phyloP scores from a whole-genome alignment of 257 asterid species.

The Solanum sitiens region DNA sequence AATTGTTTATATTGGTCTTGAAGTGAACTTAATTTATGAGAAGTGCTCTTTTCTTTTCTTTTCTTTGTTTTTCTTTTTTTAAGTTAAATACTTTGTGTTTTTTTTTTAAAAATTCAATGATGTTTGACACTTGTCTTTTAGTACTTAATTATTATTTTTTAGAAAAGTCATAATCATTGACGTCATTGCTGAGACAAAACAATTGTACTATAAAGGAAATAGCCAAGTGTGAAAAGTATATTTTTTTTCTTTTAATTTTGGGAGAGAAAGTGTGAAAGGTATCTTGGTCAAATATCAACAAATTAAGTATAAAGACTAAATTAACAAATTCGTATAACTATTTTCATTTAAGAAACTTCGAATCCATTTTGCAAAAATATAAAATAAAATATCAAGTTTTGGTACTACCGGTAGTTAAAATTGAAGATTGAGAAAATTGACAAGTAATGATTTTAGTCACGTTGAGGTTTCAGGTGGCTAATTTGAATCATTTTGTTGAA shows the following conservation, averaged over 20 bases:
- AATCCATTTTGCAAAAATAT: neutral
- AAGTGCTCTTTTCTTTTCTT: neutral
- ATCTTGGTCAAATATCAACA: neutral
- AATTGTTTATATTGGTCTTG: neutral
- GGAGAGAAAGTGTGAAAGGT: neutral
- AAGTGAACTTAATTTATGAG: neutral
- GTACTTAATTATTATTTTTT: neutral
- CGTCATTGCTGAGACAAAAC: neutral
- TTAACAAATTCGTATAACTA: neutral
- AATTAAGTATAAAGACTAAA: neutral
- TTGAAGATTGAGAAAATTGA: neutral
- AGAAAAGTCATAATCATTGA: neutral
- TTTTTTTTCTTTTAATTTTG: neutral
- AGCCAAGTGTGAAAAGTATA: neutral
- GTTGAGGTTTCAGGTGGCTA: fast-evolving
- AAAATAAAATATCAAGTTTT: neutral
- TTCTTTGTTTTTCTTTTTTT: neutral
- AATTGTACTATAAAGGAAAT: neutral
- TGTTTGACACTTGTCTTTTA: neutral
- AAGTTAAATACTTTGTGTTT: neutral
- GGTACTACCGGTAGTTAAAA: fast-evolving
- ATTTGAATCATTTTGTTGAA: neutral
- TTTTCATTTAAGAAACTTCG: neutral
- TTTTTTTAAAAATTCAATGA: neutral
- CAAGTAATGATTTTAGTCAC: no score